Percentiles rank a stretch among this genome's conserved stretches.
Conservation (phyloP, 2,329 filamentous ascomycete genomes). For the Lasiodiplodia citricola region DNA sequence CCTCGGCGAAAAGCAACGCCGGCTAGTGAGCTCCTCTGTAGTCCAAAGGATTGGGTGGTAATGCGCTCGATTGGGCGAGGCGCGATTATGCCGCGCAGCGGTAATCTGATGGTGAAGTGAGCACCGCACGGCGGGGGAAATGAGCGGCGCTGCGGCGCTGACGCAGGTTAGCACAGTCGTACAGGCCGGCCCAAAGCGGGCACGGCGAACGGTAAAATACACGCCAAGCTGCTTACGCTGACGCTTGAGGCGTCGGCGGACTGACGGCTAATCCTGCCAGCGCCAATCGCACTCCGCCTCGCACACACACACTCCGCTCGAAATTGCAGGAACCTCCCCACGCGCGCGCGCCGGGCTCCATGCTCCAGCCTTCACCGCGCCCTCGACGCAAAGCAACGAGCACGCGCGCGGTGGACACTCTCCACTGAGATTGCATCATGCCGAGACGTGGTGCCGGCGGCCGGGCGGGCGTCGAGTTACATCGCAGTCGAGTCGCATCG, state of each 20-base stretch:
- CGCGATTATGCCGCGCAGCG: constrained; percentile 12
- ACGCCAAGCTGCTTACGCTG: constrained; percentile 16
- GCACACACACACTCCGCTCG: constrained; percentile 19
- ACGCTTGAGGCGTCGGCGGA: neutral
- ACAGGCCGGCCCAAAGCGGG: constrained; percentile 4
- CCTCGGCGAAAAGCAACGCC: constrained; percentile 21
- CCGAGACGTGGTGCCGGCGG: constrained; percentile 17
- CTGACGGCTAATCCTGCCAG: constrained; percentile 20
- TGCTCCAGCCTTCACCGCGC: constrained; percentile 7
- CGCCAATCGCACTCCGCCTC: constrained; percentile 13
- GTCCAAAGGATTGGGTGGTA: neutral
- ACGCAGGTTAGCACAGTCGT: constrained; percentile 13
- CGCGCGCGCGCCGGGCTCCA: constrained; percentile 4
- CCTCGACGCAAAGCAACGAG: neutral
- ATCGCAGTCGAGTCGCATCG: constrained; percentile 22
- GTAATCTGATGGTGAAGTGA: neutral
- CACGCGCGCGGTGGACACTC: constrained; percentile 13
- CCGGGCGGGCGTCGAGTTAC: constrained; percentile 20
- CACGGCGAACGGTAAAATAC: constrained; percentile 14
- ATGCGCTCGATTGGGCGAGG: constrained; percentile 8
- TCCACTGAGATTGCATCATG: constrained; percentile 23
- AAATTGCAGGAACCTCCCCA: constrained; percentile 21
- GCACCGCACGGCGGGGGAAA: constrained; percentile 3
- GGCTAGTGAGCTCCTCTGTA: constrained; percentile 5
- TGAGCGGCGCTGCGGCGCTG: constrained; percentile 3